phyloP scores from a whole-genome alignment of 176 grass and related monocot species.

The Oryza glaberrima region DNA sequence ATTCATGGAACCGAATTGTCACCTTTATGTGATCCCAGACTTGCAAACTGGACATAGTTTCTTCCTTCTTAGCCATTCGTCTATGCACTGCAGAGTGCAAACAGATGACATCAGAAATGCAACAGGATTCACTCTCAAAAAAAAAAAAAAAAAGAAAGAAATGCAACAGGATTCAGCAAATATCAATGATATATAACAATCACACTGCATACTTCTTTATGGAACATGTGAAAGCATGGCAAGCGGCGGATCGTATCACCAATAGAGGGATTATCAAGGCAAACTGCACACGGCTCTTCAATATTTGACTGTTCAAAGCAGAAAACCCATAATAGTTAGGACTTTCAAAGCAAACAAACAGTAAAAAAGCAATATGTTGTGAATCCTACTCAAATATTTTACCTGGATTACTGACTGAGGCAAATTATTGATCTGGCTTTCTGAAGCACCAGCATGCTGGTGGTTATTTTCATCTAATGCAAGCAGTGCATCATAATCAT shows the following conservation, averaged over 20 bases:
- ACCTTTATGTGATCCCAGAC: constrained; percentile 52
- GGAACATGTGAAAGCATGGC: constrained; percentile 93
- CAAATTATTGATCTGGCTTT: constrained; percentile 80
- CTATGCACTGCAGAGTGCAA: constrained; percentile 69
- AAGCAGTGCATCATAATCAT: constrained; percentile 86
- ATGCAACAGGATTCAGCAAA: background rate
- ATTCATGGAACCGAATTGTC: background rate
- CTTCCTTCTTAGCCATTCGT: constrained; percentile 80
- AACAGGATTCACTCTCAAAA: background rate
- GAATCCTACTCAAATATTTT: background rate
- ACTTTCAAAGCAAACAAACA: background rate
- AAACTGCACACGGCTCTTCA: constrained; percentile 81
- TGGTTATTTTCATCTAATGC: constrained; percentile 91
- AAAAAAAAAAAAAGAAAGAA: background rate
- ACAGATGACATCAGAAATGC: constrained; percentile 30
- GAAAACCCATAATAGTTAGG: constrained; percentile 18
- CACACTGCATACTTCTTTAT: constrained; percentile 73
- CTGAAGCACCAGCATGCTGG: constrained; percentile 84
- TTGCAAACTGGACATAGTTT: constrained; percentile 80
- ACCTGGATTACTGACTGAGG: constrained; percentile 87
- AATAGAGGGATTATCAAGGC: constrained; percentile 68
- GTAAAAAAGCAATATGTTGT: background rate
- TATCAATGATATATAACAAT: constrained; percentile 12
- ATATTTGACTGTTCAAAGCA: constrained; percentile 57
- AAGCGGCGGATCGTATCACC: constrained; percentile 86